Evolutionary conservation across 2,329 filamentous ascomycete genomes (phyloP), one percentile per base, ranked within the genome.

Genomic region (Didymella segeticola): DNA sequence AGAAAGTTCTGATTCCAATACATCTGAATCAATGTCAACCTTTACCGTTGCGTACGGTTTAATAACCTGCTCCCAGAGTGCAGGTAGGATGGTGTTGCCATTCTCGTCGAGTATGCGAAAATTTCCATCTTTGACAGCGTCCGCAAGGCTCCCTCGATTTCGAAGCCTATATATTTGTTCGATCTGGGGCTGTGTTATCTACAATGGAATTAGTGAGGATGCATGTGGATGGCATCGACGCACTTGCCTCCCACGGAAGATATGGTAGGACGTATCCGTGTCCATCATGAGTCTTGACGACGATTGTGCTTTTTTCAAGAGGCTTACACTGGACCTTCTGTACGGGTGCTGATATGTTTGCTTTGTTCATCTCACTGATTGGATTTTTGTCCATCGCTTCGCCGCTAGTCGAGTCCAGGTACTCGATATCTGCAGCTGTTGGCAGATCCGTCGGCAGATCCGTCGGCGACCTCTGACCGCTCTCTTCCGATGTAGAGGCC

Each of bases 11-110:
- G 42, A 9, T 12, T 47, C 12, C 20, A 51, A 22, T 5, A 51
- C 14, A 4, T 52, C 36, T 10, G 48, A 26, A 1, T 26, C 42
- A n/a, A 61, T 36, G 7, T 5, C 9, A 9, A 64, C 57, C 10
- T 53, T 23, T 7, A 62, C 41, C 15, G 12, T 52, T 19, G 47
- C 31, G 5, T 17, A 15, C 12, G 63, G 54, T 25, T 37, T 42
- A 7, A 65, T 50, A 10, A 65, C 34, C 6, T 43, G 36, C n/a
- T 41, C 30, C 67, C 68, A 69, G 10, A 64, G 49, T 2, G 47
- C 42, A 38, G 67, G 63, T 8, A 69, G 20, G 9, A 69, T 62
- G 9, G 46, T 55, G 8, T 58, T 55, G 2, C 51, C 53, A 9
- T 53, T 27, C 6, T 34, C 38, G 17, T 41, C 61, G 10, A 51